Evolutionary conservation across 768 basidiomycete genomes (phyloP).

Genomic region (Leccinum boreale): DNA sequence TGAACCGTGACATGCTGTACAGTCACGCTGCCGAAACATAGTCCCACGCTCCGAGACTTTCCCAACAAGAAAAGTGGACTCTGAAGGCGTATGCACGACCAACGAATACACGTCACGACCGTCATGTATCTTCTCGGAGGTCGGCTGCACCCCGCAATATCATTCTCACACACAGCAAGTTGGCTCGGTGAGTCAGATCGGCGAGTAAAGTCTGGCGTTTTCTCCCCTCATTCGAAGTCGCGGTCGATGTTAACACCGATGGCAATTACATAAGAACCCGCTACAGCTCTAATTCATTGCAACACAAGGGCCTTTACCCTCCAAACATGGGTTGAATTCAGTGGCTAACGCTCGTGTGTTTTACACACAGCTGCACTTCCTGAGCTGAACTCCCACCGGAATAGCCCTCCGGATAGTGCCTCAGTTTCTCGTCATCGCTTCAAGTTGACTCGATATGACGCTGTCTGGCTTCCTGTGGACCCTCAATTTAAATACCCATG

Average conservation of each 20-base stretch:
- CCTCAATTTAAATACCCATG: constrained; percentile 21
- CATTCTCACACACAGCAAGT: constrained; percentile 30
- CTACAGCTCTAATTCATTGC: constrained; percentile 15
- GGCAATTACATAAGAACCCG: constrained; percentile 10
- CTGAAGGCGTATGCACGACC: neutral
- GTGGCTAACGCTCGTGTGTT: constrained; percentile 1
- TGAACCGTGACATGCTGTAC: constrained; percentile 9
- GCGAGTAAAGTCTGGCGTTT: constrained; percentile 28
- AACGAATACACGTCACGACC: neutral
- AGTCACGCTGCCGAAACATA: neutral
- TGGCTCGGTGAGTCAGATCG: constrained; percentile 28
- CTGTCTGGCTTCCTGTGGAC: constrained; percentile 22
- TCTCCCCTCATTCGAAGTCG: constrained; percentile 10
- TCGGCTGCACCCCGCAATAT: constrained; percentile 3
- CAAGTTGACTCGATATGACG: constrained; percentile 24
- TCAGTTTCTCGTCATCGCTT: constrained; percentile 16
- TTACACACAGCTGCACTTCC: constrained; percentile 18
- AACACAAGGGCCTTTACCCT: constrained; percentile 6
- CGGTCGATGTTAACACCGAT: constrained; percentile 22
- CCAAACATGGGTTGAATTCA: constrained; percentile 19
- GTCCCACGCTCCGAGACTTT: neutral
- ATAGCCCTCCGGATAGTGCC: constrained; percentile 2
- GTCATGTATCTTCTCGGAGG: constrained; percentile 9
- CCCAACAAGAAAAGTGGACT: neutral
- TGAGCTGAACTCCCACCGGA: constrained; percentile 9